Evolutionary conservation across 805 yeast species (phyloP), one percentile per base, ranked within the genome.

Genomic region (Candida ulmi): DNA sequence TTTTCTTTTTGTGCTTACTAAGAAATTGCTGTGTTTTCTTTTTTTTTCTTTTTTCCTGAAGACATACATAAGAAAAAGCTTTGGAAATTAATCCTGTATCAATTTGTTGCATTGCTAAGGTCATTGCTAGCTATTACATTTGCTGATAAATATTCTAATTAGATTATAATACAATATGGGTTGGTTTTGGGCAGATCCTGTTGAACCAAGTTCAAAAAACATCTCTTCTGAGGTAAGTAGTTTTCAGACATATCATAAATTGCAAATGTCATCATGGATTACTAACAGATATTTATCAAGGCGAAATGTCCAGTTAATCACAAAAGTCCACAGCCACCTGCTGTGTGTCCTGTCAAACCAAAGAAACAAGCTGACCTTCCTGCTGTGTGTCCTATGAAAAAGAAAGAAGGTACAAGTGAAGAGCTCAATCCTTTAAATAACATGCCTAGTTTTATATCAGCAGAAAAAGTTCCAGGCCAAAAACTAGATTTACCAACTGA

Each of bases 381-480:
- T 25, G 64, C 69, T 6, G 65, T 57, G 6, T 67, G 71, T 46
- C 74, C 70, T 18, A 65, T 62, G 37, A 62, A 62, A 46, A 59
- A 57, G 30, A 58, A 52, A 9, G 45, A 40, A 26, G 43, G n/a
- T 18, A 18, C 26, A 11, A 32, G 38, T 5, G 55, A 47, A 30
- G 47, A 44, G 3, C 45, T 88, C 39, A 88, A 91, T 59, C 95
- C 96, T 8, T 60, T 86, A 47, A 93, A 93, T 61, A 86, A 87
- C 58, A 88, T 91, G 88, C 98, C 98, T 2, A 69, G 71, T 47
- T 69, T 70, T 37, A 62, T 88, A n/a, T 71, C 88, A 2, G 69
- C 80, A 12, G 74, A 69, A 33, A 76, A 71, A 52, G 81, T 81
- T 5, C 87, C 93, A 1, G 95, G 95, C 21, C 99, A 93, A 62